These are phyloP conservation scores for Cylindrodendrum hubeiense DNA, from an alignment of 2,329 filamentous ascomycete genomes.

Conservation along the genomic window DNA sequence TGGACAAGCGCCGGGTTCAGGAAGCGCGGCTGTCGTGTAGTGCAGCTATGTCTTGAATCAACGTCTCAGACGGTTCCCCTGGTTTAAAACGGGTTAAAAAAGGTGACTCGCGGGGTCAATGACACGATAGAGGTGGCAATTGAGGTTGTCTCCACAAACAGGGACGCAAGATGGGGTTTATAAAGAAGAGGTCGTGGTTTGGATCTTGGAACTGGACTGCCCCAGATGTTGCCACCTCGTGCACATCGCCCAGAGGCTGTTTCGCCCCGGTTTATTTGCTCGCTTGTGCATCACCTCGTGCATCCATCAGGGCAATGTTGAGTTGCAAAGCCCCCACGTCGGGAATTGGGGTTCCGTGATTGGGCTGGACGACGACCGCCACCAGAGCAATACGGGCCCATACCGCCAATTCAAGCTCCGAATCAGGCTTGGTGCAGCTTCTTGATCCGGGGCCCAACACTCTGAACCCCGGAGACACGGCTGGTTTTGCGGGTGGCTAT, in stretches of 20 bases:
- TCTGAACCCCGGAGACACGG: conserved; percentile 11
- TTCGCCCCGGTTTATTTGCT: conserved; percentile 5
- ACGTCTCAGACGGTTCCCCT: conserved; percentile 30
- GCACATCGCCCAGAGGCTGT: background rate
- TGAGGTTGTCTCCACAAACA: conserved; percentile 1
- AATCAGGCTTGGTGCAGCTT: conserved; percentile 33
- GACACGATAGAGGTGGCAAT: conserved; percentile 21
- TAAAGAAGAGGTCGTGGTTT: background rate
- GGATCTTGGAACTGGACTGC: background rate
- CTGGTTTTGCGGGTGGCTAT: background rate
- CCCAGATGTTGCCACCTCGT: conserved; percentile 10
- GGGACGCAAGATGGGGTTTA: background rate
- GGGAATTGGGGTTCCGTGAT: conserved; percentile 35
- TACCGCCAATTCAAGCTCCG: conserved; percentile 36
- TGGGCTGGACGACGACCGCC: conserved; percentile 34
- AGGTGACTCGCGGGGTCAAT: conserved; percentile 31
- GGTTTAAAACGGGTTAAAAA: conserved; percentile 13
- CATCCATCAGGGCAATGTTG: conserved; percentile 36
- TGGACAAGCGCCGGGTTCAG: background rate
- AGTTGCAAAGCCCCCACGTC: conserved; percentile 38
- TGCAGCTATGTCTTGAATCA: conserved; percentile 9
- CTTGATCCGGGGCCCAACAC: conserved; percentile 28
- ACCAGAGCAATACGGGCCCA: conserved; percentile 35
- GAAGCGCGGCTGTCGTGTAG: conserved; percentile 1
- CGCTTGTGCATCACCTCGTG: conserved; percentile 7